Evolutionary conservation across 176 grass and related monocot species (phyloP), one percentile per base, ranked within the genome.

Genomic region (Lolium multiflorum): DNA sequence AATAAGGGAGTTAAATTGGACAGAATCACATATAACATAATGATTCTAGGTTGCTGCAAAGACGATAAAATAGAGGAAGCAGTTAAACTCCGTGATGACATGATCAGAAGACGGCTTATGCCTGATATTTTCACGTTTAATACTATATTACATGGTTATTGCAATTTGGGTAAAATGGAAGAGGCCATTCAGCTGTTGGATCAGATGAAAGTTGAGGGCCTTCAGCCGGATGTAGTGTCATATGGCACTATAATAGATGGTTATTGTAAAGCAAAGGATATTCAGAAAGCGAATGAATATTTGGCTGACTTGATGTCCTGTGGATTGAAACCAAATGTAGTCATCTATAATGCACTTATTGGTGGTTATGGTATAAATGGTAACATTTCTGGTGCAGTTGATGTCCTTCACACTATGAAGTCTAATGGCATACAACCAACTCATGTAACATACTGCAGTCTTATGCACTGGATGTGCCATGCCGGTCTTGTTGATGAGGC

Each of bases 271-370:
- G 75, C 68, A 85, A 98, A 98, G 83, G 88, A 95, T 66, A 79
- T 98, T 54, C 72, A 92, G 26, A 93, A 93, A 82, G 96, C 91
- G 61, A 89, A 93, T 86, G 65, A 72, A 65, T 93, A 86, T 89
- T 77, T 95, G 46, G 65, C 66, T 80, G 88, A 93, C 76, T 79
- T 95, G 81, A 79, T 49, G 26, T 65, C 88, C 66, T 86, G 77
- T 87, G 96, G 89, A 48, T 87, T 98, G 81, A 85, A 93, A 63
- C 89, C 93, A 71, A 98, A 98, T 63, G 78, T 67, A 48, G 48
- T 98, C 20, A 85, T 92, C 44, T 98, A 95, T 76, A 98, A 98
- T 89, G 84, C 91, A 82, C 89, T 98, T 92, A 88, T 95, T 89
- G 88, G 88, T 88, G 93, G 96, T 70, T 90, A 92, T 35, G 92